Percentiles rank a stretch among this genome's conserved stretches.
Conservation (phyloP, 1,284 basidiomycete species). For the Bondarzewia mesenterica region DNA sequence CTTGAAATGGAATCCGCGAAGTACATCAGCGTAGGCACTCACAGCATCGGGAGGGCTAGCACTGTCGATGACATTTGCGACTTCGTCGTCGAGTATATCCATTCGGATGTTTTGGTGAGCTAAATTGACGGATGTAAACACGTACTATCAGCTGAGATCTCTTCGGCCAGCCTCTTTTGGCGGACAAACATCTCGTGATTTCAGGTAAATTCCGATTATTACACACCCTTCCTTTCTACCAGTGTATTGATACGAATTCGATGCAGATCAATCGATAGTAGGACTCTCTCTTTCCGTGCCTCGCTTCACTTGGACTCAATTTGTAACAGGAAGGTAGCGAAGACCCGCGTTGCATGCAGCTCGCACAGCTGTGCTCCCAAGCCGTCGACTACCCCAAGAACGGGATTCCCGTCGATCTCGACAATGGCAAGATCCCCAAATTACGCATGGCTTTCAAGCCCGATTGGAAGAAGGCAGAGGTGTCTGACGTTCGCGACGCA, state of each 20-base stretch:
- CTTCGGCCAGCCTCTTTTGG: conserved; percentile 48
- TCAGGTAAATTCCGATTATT: conserved; percentile 40
- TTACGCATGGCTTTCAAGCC: conserved; percentile 58
- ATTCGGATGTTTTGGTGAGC: conserved; percentile 66
- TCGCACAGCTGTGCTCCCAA: conserved; percentile 59
- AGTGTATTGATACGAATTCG: background rate
- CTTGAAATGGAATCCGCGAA: conserved; percentile 40
- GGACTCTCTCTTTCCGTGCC: conserved; percentile 3
- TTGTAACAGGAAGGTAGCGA: conserved; percentile 47
- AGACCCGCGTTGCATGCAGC: conserved; percentile 52
- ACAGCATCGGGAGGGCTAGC: conserved; percentile 34
- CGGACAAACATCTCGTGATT: conserved; percentile 62
- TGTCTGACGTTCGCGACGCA: conserved; percentile 41
- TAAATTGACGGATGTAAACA: background rate
- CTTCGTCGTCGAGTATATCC: conserved; percentile 79
- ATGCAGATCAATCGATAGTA: conserved; percentile 59
- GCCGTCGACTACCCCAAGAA: conserved; percentile 73
- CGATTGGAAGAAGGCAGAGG: conserved; percentile 69
- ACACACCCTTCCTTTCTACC: background rate
- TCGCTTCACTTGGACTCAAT: background rate
- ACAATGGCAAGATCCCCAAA: conserved; percentile 35
- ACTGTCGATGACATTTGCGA: conserved; percentile 71
- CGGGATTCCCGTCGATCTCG: conserved; percentile 56
- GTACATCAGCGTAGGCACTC: conserved; percentile 34
- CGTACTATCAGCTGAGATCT: background rate